phyloP scores from a whole-genome alignment of 2,329 filamentous ascomycete genomes.

The Juglanconis oblonga region DNA sequence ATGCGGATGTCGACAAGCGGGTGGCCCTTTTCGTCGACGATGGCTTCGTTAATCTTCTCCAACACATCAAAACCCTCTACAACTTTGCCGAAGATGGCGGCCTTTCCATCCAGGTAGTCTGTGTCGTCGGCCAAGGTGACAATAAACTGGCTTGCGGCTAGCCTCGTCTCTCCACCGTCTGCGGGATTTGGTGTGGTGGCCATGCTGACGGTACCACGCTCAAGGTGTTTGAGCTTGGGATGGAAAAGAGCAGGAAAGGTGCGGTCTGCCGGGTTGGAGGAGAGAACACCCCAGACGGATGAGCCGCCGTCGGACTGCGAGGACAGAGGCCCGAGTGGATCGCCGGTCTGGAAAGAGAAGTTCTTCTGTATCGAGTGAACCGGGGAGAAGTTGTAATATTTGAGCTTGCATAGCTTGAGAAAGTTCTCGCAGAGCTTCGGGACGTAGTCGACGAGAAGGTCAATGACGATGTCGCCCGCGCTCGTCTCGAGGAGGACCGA shows the following conservation, averaged over 20 bases:
- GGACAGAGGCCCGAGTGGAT: constrained; percentile 84
- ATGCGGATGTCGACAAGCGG: constrained; percentile 94
- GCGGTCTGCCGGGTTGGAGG: constrained; percentile 63
- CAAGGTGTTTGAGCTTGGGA: constrained; percentile 81
- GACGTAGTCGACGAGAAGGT: constrained; percentile 83
- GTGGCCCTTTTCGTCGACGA: constrained; percentile 80
- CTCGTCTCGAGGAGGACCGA: constrained; percentile 93
- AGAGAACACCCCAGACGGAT: constrained; percentile 85
- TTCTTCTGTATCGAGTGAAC: constrained; percentile 89
- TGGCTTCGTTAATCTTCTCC: constrained; percentile 88
- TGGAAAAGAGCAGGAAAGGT: constrained; percentile 83
- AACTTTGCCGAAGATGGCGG: constrained; percentile 91
- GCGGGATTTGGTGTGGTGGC: constrained; percentile 76
- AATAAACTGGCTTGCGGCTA: constrained; percentile 91
- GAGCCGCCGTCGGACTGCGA: constrained; percentile 85
- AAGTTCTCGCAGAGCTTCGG: constrained; percentile 97
- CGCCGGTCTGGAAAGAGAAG: constrained; percentile 95
- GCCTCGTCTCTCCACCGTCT: constrained; percentile 70
- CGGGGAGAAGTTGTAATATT: constrained; percentile 98
- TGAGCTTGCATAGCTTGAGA: constrained; percentile 96
- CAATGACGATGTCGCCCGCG: constrained; percentile 89
- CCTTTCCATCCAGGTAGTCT: constrained; percentile 87
- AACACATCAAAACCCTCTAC: constrained; percentile 93
- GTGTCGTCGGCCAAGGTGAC: constrained; percentile 86
- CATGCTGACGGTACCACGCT: constrained; percentile 94